phyloP scores from a whole-genome alignment of 495 filamentous ascomycete species.

The Aspergillus bridgeri region DNA sequence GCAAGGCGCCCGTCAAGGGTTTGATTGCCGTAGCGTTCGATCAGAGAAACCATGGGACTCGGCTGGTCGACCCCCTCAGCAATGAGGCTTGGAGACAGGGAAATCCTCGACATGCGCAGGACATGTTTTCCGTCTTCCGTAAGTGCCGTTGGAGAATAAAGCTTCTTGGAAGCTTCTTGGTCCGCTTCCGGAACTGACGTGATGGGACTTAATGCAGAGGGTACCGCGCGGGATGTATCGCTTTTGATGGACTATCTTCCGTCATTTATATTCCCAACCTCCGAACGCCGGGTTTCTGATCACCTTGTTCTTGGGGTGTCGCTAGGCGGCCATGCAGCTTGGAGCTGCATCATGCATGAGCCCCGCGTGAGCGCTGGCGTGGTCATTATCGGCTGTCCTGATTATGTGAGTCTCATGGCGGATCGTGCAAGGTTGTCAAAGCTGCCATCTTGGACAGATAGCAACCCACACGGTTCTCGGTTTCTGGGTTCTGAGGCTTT shows the following conservation, averaged over 20 bases:
- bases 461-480: slow-evolving; percentile 50
- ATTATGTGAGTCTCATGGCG: slow-evolving; percentile 73
- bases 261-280: slow-evolving; percentile 65
- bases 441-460: slow-evolving; percentile 55
- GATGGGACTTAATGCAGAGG: slow-evolving; percentile 46
- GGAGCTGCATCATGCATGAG: slow-evolving; percentile 76
- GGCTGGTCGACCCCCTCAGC: slow-evolving; percentile 52
- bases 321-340: slow-evolving; percentile 84
- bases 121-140: slow-evolving; percentile 74
- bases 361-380: slow-evolving; percentile 71
- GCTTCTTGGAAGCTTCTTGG: background rate
- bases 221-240: slow-evolving; percentile 72
- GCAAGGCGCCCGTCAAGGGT: slow-evolving; percentile 33
- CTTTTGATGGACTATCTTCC: slow-evolving; percentile 68
- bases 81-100: slow-evolving; percentile 79
- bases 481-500: slow-evolving; percentile 78
- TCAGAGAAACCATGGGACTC: slow-evolving; percentile 82
- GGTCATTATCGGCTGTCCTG: slow-evolving; percentile 83
- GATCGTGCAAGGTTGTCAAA: slow-evolving; percentile 76
- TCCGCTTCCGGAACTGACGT: slow-evolving; percentile 1
- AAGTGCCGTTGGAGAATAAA: slow-evolving; percentile 20
- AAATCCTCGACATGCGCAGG: slow-evolving; percentile 78
- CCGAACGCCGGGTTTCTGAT: slow-evolving; percentile 53
- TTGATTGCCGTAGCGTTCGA: slow-evolving; percentile 83
- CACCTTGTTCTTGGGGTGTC: slow-evolving; percentile 79